Conservation (phyloP, 495 filamentous ascomycete species). For the Penicillium cosmopolitanum region DNA sequence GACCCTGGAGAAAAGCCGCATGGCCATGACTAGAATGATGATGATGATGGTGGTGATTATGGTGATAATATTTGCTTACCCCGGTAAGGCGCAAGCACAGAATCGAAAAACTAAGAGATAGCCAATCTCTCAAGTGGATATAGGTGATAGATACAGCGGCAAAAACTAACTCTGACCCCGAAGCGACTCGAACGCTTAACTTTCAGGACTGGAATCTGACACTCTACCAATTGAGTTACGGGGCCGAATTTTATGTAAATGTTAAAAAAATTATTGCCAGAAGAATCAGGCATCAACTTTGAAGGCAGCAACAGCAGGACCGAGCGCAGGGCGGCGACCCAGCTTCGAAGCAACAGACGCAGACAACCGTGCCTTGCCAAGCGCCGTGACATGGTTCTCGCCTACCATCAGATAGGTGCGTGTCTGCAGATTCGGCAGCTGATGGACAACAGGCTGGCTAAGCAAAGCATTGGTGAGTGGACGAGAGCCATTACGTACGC, state of each 20-base stretch:
- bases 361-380: slow-evolving; percentile 17
- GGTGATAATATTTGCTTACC: too few relatives aligned
- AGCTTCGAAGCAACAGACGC: slow-evolving; percentile 11
- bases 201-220: too few relatives aligned
- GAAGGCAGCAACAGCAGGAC: slow-evolving; percentile 20
- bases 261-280: slow-evolving; percentile 15
- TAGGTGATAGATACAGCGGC: too few relatives aligned
- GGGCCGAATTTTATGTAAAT: too few relatives aligned
- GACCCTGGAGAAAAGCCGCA: slow-evolving; percentile 23
- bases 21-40: slow-evolving; percentile 14
- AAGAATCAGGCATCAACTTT: slow-evolving; percentile 14
- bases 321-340: slow-evolving; percentile 15
- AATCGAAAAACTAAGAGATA: too few relatives aligned
- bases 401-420: slow-evolving; percentile 17
- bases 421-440: slow-evolving; percentile 3
- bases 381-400: slow-evolving; percentile 12
- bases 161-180: too few relatives aligned
- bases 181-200: too few relatives aligned
- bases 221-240: too few relatives aligned
- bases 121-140: too few relatives aligned
- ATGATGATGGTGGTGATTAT: too few relatives aligned
- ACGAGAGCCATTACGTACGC: slow-evolving; percentile 23
- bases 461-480: slow-evolving; percentile 5
- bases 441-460: neutral
- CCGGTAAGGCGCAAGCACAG: too few relatives aligned